Conservation (phyloP, 1,139 yeast species). For the Pichia sp. region DNA sequence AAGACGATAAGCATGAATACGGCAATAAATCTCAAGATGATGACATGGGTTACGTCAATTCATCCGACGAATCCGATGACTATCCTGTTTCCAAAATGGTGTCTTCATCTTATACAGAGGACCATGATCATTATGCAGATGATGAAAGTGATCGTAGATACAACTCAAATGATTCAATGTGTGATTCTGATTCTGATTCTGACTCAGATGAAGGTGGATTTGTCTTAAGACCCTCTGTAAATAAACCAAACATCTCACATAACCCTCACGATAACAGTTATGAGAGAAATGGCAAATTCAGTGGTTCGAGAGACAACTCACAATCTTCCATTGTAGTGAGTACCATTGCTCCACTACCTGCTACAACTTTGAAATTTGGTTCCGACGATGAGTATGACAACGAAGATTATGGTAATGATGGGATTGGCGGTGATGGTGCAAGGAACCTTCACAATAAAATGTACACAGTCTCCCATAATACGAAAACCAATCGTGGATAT, state of each 20-base stretch:
- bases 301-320: constrained; percentile 12
- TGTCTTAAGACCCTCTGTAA: constrained; percentile 21
- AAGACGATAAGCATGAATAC: background rate
- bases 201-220: constrained; percentile 29
- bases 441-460: constrained; percentile 11
- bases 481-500: constrained; percentile 69
- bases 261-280: constrained; percentile 20
- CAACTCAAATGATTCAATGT: constrained; percentile 9
- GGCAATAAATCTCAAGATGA: constrained; percentile 23
- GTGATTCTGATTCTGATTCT: constrained; percentile 12
- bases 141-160: constrained; percentile 19
- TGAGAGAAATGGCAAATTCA: constrained; percentile 13
- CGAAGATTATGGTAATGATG: background rate
- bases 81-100: constrained; percentile 12
- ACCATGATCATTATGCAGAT: constrained; percentile 19
- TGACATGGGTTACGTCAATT: constrained; percentile 23
- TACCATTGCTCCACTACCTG: constrained; percentile 72
- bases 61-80: constrained; percentile 29
- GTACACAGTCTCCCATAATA: constrained; percentile 68
- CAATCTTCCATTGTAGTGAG: constrained; percentile 31
- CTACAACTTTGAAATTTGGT: constrained; percentile 75
- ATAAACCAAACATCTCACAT: constrained; percentile 26
- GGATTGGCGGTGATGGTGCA: background rate
- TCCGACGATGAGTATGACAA: constrained; percentile 66
- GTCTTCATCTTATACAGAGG: constrained; percentile 9